Evolutionary conservation across 2,329 filamentous ascomycete genomes (phyloP).

Genomic region (Zasmidium cellare): DNA sequence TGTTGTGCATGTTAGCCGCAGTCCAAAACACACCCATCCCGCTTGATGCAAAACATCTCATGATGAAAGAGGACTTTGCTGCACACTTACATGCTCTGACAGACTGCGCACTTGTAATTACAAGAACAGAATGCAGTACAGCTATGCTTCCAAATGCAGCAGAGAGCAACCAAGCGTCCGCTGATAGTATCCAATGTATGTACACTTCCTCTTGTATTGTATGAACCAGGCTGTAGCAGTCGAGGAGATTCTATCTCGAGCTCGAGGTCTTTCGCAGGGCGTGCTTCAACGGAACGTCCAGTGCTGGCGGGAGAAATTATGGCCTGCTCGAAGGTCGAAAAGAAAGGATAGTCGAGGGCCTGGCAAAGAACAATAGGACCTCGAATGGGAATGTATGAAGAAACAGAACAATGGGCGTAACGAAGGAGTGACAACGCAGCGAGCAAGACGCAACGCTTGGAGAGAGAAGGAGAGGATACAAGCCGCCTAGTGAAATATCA

Average conservation of each 20-base stretch:
- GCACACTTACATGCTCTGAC: constrained; percentile 15
- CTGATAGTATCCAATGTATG: constrained; percentile 18
- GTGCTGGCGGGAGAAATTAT: constrained; percentile 12
- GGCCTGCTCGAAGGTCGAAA: constrained; percentile 12
- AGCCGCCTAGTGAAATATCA: constrained; percentile 23
- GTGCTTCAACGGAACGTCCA: constrained; percentile 7
- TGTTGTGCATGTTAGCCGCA: constrained; percentile 11
- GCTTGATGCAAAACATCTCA: not conserved
- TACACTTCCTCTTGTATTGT: constrained; percentile 22
- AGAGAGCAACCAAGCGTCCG: constrained; percentile 12
- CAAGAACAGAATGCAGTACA: constrained; percentile 14
- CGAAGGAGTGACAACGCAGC: constrained; percentile 25
- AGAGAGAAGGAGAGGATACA: constrained; percentile 24
- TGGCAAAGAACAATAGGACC: not conserved
- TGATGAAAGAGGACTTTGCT: not conserved
- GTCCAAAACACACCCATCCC: not conserved
- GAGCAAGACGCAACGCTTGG: constrained; percentile 27
- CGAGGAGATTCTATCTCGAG: constrained; percentile 5
- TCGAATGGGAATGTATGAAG: constrained; percentile 15
- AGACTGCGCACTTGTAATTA: constrained; percentile 4
- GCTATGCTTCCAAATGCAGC: constrained; percentile 9
- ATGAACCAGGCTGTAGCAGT: not conserved
- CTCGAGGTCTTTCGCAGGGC: constrained; percentile 1
- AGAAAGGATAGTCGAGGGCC: constrained; percentile 9
- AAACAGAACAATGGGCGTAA: constrained; percentile 19